Evolutionary conservation across 2,329 filamentous ascomycete genomes (phyloP), one percentile per base, ranked within the genome.

Genomic region (Fusarium goolgardi): DNA sequence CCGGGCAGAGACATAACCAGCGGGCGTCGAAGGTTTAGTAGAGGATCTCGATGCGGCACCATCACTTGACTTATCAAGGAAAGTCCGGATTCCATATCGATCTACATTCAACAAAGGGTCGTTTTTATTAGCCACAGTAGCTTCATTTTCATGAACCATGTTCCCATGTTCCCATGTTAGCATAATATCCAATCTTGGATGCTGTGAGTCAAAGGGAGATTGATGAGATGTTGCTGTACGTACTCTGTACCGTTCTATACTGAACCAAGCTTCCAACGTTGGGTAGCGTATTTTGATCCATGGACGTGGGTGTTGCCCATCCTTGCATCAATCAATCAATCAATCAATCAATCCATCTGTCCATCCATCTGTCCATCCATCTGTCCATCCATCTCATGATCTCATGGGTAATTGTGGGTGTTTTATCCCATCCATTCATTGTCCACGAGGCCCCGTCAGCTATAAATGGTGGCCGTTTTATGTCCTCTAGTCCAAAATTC

Each of bases 41-140:
- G 57, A 69, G 64, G 63, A 73, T 70, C 67, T 69, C 63, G 71
- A 73, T 71, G 52, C 53, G 52, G 50, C 41, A n/a, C 47, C 47
- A 45, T 67, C 63, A 70, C 58, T 60, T 70, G 58, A 67, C 47
- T 50, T 52, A 41, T 35, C 49, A 40, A 41, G 29, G 20, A 49
- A 39, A 32, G 41, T 46, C 39, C 45, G 45, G 56, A 54, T 54
- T 66, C 60, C 40, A 70, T 68, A 66, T 67, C 55, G 63, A 63
- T 69, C 67, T 58, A 53, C 55, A 41, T 40, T 55, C 21, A n/a
- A 25, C 29, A 23, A 18, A 57, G 34, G 41, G 39, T 51, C 41
- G 32, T 53, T 46, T 43, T 60, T 35, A 44, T 32, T 35, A 32
- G 37, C 21, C 29, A 60, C 32, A 29, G 41, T 54, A 44, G 50